A percentile compares a stretch with the other conserved stretches of the same genome.
Conservation (phyloP, 202 grass and related monocot species). For the Setaria italica region DNA sequence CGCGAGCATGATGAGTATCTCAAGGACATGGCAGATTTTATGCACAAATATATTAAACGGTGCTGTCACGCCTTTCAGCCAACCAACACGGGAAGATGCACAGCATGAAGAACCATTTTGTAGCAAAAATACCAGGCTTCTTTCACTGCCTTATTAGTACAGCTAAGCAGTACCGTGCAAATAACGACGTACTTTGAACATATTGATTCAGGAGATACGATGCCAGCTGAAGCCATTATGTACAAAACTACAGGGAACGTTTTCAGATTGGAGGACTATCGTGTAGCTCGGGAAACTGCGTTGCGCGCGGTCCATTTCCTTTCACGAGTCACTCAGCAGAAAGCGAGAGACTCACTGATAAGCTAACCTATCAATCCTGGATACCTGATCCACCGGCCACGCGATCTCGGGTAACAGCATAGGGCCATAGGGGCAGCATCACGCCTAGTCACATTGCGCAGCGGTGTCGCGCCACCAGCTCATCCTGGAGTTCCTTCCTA, state of each 20-base stretch:
- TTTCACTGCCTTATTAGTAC: constrained; percentile 32
- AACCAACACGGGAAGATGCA: not conserved
- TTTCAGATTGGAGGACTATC: not conserved
- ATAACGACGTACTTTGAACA: not conserved
- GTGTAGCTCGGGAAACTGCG: constrained; percentile 12
- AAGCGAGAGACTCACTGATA: constrained; percentile 25
- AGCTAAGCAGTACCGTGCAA: constrained; percentile 5
- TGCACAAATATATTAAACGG: too few relatives aligned
- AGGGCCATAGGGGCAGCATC: not conserved
- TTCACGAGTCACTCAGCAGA: constrained; percentile 11
- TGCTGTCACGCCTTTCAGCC: not conserved
- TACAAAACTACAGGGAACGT: constrained; percentile 37
- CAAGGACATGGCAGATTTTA: too few relatives aligned
- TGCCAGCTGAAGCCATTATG: not conserved
- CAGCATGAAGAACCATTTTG: not conserved
- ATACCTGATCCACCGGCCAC: constrained; percentile 16
- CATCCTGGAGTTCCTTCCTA: not conserved
- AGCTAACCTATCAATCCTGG: constrained; percentile 31
- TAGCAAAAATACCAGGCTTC: not conserved
- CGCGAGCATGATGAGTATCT: too few relatives aligned
- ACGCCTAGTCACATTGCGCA: not conserved
- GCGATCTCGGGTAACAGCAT: not conserved
- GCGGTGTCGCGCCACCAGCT: not conserved
- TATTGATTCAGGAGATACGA: constrained; percentile 5
- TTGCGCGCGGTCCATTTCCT: not conserved